Evolutionary conservation across 1,139 yeast species (phyloP).

Genomic region (Scheffersomyces quercinus): DNA sequence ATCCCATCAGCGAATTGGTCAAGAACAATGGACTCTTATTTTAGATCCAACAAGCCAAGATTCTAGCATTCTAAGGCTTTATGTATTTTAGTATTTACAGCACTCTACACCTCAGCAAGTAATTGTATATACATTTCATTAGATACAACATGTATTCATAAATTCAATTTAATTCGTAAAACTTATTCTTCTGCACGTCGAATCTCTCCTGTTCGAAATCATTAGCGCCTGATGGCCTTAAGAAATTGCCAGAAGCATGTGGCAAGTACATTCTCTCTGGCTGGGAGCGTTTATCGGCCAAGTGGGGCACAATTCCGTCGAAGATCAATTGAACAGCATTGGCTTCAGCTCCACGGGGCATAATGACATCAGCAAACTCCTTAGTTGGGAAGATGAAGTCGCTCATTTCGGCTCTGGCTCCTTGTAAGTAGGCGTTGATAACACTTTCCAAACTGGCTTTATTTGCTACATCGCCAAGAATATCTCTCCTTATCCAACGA

Average conservation of each 20-base stretch:
- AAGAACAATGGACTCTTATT: slow-evolving; percentile 17
- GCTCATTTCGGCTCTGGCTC: slow-evolving; percentile 76
- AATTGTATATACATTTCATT: not conserved
- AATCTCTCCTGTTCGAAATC: slow-evolving; percentile 41
- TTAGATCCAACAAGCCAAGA: not conserved
- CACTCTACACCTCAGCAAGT: not conserved
- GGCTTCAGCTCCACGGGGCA: slow-evolving; percentile 72
- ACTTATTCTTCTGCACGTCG: slow-evolving; percentile 51
- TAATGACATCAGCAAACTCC: slow-evolving; percentile 75
- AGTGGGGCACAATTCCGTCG: slow-evolving; percentile 60
- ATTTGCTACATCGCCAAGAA: slow-evolving; percentile 19
- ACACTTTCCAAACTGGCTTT: slow-evolving; percentile 44
- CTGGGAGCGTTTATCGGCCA: slow-evolving; percentile 33
- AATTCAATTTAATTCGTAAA: slow-evolving; percentile 44
- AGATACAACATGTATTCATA: not conserved
- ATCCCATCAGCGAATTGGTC: slow-evolving; percentile 47
- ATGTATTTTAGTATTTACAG: not conserved
- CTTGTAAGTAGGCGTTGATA: slow-evolving; percentile 59
- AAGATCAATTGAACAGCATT: slow-evolving; percentile 67
- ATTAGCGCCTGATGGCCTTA: slow-evolving; percentile 23
- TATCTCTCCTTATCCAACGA: slow-evolving; percentile 63
- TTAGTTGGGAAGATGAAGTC: slow-evolving; percentile 75
- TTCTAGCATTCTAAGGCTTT: not conserved
- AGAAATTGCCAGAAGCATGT: slow-evolving; percentile 12
- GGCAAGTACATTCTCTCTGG: slow-evolving; percentile 15